Conservation (phyloP, 176 grass and related monocot genomes). For the Oryza australiensis region DNA sequence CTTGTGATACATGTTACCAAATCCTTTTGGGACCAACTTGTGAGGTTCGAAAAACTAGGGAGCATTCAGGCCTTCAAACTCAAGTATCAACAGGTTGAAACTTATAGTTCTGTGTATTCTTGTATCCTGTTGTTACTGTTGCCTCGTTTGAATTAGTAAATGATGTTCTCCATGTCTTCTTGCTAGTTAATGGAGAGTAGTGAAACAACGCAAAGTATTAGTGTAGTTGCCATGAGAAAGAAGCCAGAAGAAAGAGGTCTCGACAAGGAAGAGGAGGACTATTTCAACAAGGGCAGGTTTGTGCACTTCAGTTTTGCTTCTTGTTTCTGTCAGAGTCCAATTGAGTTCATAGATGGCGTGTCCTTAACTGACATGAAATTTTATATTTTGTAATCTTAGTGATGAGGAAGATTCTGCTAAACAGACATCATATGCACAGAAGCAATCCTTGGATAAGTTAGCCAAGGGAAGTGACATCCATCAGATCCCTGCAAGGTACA, state of each 20-base stretch:
- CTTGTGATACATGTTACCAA: slow-evolving; percentile 65
- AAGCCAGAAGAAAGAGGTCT: slow-evolving; percentile 59
- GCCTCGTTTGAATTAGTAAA: slow-evolving; percentile 24
- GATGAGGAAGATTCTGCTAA: slow-evolving; percentile 66
- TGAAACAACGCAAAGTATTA: slow-evolving; percentile 41
- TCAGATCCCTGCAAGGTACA: slow-evolving; percentile 52
- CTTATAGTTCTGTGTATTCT: not conserved
- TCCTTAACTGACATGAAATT: slow-evolving; percentile 17
- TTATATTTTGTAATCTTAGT: slow-evolving; percentile 40
- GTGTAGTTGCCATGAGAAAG: slow-evolving; percentile 50
- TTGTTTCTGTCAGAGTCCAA: slow-evolving; percentile 36
- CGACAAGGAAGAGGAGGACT: slow-evolving; percentile 77
- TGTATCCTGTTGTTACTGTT: slow-evolving; percentile 18
- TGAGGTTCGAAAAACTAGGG: slow-evolving; percentile 56
- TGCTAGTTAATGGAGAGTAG: slow-evolving; percentile 55
- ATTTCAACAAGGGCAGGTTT: slow-evolving; percentile 79
- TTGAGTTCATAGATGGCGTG: slow-evolving; percentile 15
- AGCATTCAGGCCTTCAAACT: slow-evolving; percentile 68
- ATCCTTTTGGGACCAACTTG: slow-evolving; percentile 64
- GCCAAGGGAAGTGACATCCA: slow-evolving; percentile 47
- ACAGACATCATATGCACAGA: slow-evolving; percentile 21
- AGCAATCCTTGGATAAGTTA: slow-evolving; percentile 42
- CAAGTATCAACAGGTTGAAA: slow-evolving; percentile 70
- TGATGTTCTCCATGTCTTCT: slow-evolving; percentile 30
- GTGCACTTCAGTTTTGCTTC: slow-evolving; percentile 35